Evolutionary conservation across 169 alveolate genomes (phyloP), one percentile per base, ranked within the genome.

Genomic region (Pseudocohnilembus persalinus): DNA sequence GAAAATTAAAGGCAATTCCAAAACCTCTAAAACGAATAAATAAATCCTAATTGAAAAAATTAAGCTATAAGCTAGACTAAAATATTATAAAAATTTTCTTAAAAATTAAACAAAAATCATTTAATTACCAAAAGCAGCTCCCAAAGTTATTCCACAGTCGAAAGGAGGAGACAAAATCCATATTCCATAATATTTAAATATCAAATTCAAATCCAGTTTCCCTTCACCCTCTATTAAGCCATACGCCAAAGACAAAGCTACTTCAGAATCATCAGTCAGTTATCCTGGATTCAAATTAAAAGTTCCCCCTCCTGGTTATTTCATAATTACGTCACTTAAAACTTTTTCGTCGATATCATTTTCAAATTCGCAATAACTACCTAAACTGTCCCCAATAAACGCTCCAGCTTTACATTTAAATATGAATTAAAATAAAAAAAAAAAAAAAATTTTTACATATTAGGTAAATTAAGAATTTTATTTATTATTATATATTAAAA

Each of bases 211-310:
- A 30, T 75, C 30, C 6, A 75, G 29, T 25, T 29, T 77, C 0
- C 31, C 35, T 31, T 26, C 64, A 0, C 74, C 49, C 0, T 84
- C 83, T 32, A 31, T 76, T 29, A 84, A 31, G 0, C 85, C 94
- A 76, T 73, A 84, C 34, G 91, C 81, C 20, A 91, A 31, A 33
- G 93, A 85, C 31, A 94, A 73, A 11, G 96, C 97, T 92, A 94
- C 85, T 87, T 94, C 97, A 49, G 92, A 83, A 81, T 92, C 96
- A 87, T 94, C 97, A 29, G 97, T 94, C n/a, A 94, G 82, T 92
- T 94, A 92, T 0, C 96, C 97, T 27, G 83, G 85, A 1, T 85
- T 88, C 11, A 79, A 31, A 0, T 32, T 31, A 76, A 79, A 74
- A 49, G 31, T 20, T 31, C 92, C 92, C 27, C 94, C 92, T 29